phyloP scores from a whole-genome alignment of 306 rosid genomes.

The Trifolium repens region DNA sequence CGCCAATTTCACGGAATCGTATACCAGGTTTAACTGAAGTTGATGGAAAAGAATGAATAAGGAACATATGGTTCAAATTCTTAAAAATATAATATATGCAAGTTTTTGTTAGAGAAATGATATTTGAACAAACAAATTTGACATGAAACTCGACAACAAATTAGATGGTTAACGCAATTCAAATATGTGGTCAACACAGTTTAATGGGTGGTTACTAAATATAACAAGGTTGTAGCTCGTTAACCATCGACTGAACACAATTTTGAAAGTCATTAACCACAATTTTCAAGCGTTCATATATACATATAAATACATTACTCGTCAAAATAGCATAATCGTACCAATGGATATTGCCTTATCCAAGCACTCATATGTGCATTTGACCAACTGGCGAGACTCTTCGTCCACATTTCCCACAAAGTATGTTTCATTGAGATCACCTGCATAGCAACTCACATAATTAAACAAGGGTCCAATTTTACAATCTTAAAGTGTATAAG shows the following conservation, averaged over 20 bases:
- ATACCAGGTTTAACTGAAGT: conserved; percentile 89
- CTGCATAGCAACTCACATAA: conserved; percentile 50
- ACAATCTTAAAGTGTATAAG: background rate
- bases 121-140: conserved; percentile 8
- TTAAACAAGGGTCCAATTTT: conserved; percentile 2
- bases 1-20: conserved; percentile 94
- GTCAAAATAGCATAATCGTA: conserved; percentile 39
- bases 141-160: background rate
- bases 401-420: conserved; percentile 96
- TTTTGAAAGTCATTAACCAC: too few species aligned
- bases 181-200: background rate
- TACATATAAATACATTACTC: too few species aligned
- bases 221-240: too few species aligned
- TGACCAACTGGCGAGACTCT: conserved; percentile 75
- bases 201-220: background rate
- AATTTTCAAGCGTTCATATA: too few species aligned
- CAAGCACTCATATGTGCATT: conserved; percentile 87
- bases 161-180: too few species aligned
- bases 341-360: conserved; percentile 95
- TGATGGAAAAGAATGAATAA: conserved; percentile 36
- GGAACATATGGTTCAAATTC: conserved; percentile 24
- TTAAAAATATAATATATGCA: conserved; percentile 14
- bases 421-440: conserved; percentile 95
- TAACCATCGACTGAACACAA: too few species aligned
- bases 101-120: background rate